Evolutionary conservation across 164 flowering plant species (phyloP), one percentile per base, ranked within the genome.

Genomic region (Akebia trifoliata): DNA sequence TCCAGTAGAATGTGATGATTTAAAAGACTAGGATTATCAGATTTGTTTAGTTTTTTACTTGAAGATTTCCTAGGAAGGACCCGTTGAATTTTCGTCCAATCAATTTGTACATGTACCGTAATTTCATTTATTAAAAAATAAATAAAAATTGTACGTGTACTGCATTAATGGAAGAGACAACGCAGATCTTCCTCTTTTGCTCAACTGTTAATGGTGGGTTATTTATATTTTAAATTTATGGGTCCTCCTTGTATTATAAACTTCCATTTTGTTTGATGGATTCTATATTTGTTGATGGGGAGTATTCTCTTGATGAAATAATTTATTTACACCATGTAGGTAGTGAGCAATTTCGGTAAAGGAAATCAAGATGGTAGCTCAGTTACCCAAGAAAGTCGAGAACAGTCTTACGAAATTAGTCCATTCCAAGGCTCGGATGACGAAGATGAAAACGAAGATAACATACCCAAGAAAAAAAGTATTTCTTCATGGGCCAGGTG

Each of bases 401-500:
- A 79, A 62, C 72, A 71, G 62, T 80, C 92, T 18, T 93, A 93
- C 71, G 95, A 83, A 8, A 86, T 93, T 35, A 84, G 96, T 57
- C 99, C 99, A 20, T 90, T 82, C 63, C 81, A 78, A 67, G 69
- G 71, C 56, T 87, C 99, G 6, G 99, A 87, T 51, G 94, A 82
- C 67, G 99, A 90, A 74, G 87, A 83, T 17, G 96, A 88, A 30
- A 89, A 83, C 8, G 86, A 76, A 0, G 90, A 76, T 24, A 80
- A 72, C 6, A 31, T 63, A 9, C 74, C 67, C 29, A 71, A 69
- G 42, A 74, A 36, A 25, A 93, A 93, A 67, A 72, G 69, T 67
- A 59, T 87, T 3, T 97, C 99, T 37, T 63, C 79, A 30, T 93
- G 99, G 99, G 83, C 89, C 64, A 90, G 97, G 97, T 87, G 30